These are phyloP conservation scores for Medicago arabica DNA, from an alignment of 306 rosid species.

Conservation along the genomic window DNA sequence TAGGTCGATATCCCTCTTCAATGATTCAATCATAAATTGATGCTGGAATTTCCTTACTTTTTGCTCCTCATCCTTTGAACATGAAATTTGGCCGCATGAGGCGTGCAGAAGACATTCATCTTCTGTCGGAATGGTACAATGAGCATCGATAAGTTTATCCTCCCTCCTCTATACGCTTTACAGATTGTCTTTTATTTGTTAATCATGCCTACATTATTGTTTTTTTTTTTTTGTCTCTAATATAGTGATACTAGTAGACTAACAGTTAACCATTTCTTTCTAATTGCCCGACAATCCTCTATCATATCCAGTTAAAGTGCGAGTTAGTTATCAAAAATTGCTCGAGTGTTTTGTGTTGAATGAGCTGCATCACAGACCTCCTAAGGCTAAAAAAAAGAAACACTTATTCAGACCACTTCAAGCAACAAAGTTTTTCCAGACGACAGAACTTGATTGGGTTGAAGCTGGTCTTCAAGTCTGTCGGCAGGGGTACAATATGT, in stretches of 20 bases:
- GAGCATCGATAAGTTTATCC: constrained; percentile 81
- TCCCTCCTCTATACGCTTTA: neutral
- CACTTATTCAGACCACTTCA: constrained; percentile 91
- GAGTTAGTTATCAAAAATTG: constrained; percentile 95
- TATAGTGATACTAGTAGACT: neutral
- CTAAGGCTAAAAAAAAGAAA: constrained; percentile 97
- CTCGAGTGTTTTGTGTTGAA: constrained; percentile 95
- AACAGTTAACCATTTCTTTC: neutral
- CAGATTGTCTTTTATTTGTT: neutral
- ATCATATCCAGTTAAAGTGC: constrained; percentile 95
- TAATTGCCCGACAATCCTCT: neutral
- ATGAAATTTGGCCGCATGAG: constrained; percentile 98
- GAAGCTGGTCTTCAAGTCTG: constrained; percentile 99
- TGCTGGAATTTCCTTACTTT: constrained; percentile 90
- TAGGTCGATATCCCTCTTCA: too few species aligned
- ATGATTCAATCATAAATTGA: too few species aligned
- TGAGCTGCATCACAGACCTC: constrained; percentile 98
- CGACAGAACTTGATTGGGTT: constrained; percentile 99
- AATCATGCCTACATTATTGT: neutral
- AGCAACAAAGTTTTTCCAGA: constrained; percentile 98
- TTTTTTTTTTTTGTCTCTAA: neutral
- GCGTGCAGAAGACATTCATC: constrained; percentile 96
- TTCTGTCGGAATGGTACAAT: constrained; percentile 97
- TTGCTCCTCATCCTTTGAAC: constrained; percentile 98
- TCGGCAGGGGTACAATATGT: constrained; percentile 98